These are phyloP conservation scores for Ascoidea asiatica DNA, from an alignment of 805 yeast genomes.

Conservation along the genomic window DNA sequence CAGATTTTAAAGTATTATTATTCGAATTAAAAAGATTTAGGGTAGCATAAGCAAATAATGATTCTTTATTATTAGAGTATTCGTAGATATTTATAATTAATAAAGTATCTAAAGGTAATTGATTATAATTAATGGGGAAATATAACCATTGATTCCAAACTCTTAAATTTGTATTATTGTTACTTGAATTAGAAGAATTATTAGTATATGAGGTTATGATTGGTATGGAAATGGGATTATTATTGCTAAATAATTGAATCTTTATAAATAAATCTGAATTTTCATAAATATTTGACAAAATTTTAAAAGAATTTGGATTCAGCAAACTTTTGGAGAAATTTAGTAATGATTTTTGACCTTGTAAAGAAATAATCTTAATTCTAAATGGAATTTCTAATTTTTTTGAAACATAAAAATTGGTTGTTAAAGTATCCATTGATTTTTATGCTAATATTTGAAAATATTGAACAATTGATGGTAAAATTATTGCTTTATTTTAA, in stretches of 20 bases:
- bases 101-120: slow-evolving; percentile 50
- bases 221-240: slow-evolving; percentile 7
- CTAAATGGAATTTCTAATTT: neutral
- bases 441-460: too few species aligned
- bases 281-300: slow-evolving; percentile 6
- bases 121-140: slow-evolving; percentile 59
- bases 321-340: slow-evolving; percentile 4
- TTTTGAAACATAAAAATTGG: neutral
- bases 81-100: slow-evolving; percentile 58
- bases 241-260: slow-evolving; percentile 7
- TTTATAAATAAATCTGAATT: slow-evolving; percentile 8
- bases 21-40: slow-evolving; percentile 42
- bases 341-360: neutral
- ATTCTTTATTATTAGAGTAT: slow-evolving; percentile 36
- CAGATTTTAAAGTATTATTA: slow-evolving; percentile 52
- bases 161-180: slow-evolving; percentile 15
- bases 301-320: slow-evolving; percentile 6
- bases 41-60: slow-evolving; percentile 48
- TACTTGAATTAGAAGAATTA: neutral
- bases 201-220: slow-evolving; percentile 6
- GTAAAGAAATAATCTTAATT: neutral
- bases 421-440: neutral
- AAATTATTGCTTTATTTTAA: too few species aligned
- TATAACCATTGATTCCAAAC: slow-evolving; percentile 65
- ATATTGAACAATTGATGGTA: too few species aligned